A percentile compares a stretch with the other conserved stretches of the same genome.
Evolutionary conservation across 2,329 filamentous ascomycete genomes (phyloP).

Genomic region (Fusarium verticillioides): DNA sequence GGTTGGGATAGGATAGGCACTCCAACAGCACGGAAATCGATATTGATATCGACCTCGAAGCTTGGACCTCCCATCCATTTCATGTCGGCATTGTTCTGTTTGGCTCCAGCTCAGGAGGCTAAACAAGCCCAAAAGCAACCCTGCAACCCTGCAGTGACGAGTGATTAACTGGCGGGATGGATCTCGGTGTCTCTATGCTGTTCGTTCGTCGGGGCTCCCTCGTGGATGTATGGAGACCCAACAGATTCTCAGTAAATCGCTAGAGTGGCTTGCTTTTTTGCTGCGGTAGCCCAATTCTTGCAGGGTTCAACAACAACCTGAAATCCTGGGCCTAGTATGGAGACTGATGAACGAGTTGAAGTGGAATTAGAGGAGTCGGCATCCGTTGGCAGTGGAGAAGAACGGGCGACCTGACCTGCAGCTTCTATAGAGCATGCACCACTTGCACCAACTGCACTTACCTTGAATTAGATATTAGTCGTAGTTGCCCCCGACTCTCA

Average conservation of each 20-base stretch:
- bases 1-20: not conserved
- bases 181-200: conserved; percentile 4
- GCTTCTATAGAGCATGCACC: conserved; percentile 2
- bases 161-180: conserved; percentile 17
- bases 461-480: conserved; percentile 1
- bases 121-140: conserved; percentile 30
- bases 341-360: not conserved
- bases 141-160: conserved; percentile 20
- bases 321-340: conserved; percentile 17
- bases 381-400: conserved; percentile 27
- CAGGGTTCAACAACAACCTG: conserved; percentile 36
- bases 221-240: conserved; percentile 26
- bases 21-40: not conserved
- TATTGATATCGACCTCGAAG: conserved; percentile 11
- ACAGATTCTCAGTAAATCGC: conserved; percentile 20
- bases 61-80: conserved; percentile 11
- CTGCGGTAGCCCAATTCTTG: conserved; percentile 37
- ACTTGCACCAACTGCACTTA: not conserved
- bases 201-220: conserved; percentile 13
- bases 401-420: conserved; percentile 16
- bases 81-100: conserved; percentile 25
- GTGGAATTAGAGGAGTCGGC: conserved; percentile 30
- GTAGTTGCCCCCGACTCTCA: not conserved
- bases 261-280: conserved; percentile 37
- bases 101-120: not conserved